Evolutionary conservation across 2,329 filamentous ascomycete species (phyloP).

Genomic region (Exophiala aquamarina): DNA sequence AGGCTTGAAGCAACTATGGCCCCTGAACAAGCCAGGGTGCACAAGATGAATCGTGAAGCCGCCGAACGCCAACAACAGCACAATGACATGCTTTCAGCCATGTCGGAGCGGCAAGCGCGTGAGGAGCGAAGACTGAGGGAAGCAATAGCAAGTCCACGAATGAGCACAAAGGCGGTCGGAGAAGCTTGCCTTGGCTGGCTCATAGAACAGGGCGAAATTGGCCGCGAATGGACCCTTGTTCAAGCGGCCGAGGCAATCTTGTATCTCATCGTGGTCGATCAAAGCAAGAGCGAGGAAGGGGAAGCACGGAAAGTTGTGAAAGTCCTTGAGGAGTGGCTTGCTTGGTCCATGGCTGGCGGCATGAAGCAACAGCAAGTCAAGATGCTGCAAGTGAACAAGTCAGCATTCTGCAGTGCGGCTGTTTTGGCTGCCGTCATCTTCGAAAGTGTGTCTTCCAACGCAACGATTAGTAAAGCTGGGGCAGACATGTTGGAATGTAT

Average conservation of each 20-base stretch:
- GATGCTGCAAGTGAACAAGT: slow-evolving; percentile 26
- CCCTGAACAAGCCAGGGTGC: slow-evolving; percentile 29
- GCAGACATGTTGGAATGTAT: slow-evolving; percentile 34
- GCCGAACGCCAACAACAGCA: slow-evolving; percentile 19
- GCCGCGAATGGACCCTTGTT: slow-evolving; percentile 25
- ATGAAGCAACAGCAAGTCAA: slow-evolving; percentile 30
- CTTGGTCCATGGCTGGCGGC: slow-evolving; percentile 30
- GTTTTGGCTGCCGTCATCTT: slow-evolving; percentile 29
- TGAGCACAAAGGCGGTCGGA: slow-evolving; percentile 28
- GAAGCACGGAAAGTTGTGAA: slow-evolving; percentile 26
- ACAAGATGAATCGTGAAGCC: slow-evolving; percentile 25
- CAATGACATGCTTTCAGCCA: slow-evolving; percentile 23
- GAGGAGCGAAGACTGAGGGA: slow-evolving; percentile 28
- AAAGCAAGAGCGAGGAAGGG: slow-evolving; percentile 8
- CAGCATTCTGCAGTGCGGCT: slow-evolving; percentile 31
- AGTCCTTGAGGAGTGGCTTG: slow-evolving; percentile 31
- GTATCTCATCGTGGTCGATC: slow-evolving; percentile 32
- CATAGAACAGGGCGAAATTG: slow-evolving; percentile 27
- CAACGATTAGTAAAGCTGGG: slow-evolving; percentile 22
- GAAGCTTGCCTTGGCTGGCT: slow-evolving; percentile 30
- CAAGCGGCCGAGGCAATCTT: slow-evolving; percentile 29
- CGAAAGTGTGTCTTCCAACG: slow-evolving; percentile 17
- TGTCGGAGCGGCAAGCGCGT: slow-evolving; percentile 21
- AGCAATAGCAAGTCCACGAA: slow-evolving; percentile 29
- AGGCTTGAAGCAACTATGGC: slow-evolving; percentile 30